Conservation (phyloP, 1,284 basidiomycete genomes). For the Ceratobasidium sp. region DNA sequence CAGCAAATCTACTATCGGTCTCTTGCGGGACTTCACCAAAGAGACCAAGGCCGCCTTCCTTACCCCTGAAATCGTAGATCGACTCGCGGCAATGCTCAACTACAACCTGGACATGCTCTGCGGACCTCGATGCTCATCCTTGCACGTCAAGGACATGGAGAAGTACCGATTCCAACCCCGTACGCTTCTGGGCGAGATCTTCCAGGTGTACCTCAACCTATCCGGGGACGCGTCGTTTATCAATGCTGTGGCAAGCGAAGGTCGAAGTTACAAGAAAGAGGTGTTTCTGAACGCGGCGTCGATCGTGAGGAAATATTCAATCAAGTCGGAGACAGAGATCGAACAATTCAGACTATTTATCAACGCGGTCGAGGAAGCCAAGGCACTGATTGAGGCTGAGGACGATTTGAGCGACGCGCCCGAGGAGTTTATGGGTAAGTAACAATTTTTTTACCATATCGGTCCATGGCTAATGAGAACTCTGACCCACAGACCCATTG, state of each 20-base stretch:
- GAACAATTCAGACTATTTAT: constrained; percentile 80
- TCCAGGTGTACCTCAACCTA: constrained; percentile 94
- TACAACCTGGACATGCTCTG: constrained; percentile 93
- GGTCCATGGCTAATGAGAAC: background rate
- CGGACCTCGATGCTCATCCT: constrained; percentile 85
- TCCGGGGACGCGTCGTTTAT: constrained; percentile 84
- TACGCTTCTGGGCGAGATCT: constrained; percentile 84
- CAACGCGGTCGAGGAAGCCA: constrained; percentile 85
- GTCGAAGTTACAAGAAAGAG: constrained; percentile 88
- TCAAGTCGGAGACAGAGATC: constrained; percentile 88
- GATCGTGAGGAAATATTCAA: constrained; percentile 72
- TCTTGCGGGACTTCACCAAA: constrained; percentile 92
- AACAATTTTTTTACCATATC: constrained; percentile 39
- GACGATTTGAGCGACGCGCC: constrained; percentile 95
- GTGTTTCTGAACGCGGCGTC: constrained; percentile 86
- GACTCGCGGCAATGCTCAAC: constrained; percentile 96
- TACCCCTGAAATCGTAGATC: constrained; percentile 96
- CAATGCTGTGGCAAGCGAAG: constrained; percentile 92
- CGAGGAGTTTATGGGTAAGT: constrained; percentile 91
- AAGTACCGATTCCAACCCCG: constrained; percentile 93
- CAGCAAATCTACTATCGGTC: constrained; percentile 87
- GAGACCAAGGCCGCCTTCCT: constrained; percentile 95
- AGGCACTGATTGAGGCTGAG: constrained; percentile 83
- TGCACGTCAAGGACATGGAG: constrained; percentile 89
- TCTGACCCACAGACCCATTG: constrained; percentile 76